These are phyloP conservation scores for Didymella sp. DNA, from an alignment of 2,329 filamentous ascomycete genomes.

Conservation along the genomic window DNA sequence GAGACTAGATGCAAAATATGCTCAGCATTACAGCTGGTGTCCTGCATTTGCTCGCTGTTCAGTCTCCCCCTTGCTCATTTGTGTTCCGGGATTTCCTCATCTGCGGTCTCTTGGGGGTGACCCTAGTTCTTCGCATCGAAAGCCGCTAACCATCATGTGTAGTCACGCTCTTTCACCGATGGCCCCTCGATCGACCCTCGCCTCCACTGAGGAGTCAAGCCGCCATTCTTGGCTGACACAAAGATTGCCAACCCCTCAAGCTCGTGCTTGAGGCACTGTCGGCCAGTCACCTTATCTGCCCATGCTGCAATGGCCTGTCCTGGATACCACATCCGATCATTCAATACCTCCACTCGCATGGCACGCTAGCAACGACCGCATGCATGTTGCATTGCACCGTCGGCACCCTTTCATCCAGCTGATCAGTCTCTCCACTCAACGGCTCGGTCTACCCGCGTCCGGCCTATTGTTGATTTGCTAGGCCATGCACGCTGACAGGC, in stretches of 20 bases:
- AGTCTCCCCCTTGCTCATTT: conserved; percentile 24
- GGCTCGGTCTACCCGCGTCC: conserved; percentile 48
- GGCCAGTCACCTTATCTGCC: conserved; percentile 59
- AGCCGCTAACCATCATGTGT: conserved; percentile 48
- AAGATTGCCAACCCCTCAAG: conserved; percentile 37
- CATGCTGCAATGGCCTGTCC: conserved; percentile 50
- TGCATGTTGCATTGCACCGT: conserved; percentile 50
- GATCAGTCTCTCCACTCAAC: conserved; percentile 50
- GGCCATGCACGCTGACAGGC: conserved; percentile 53
- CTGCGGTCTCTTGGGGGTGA: conserved; percentile 26
- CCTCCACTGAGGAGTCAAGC: conserved; percentile 35
- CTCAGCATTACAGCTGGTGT: conserved; percentile 30
- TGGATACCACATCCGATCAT: conserved; percentile 47
- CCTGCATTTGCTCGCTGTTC: conserved; percentile 22
- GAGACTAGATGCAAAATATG: conserved; percentile 24
- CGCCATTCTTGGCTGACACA: conserved; percentile 44
- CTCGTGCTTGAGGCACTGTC: conserved; percentile 44
- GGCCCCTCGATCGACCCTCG: conserved; percentile 32
- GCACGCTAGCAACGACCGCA: conserved; percentile 46
- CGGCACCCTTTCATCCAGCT: conserved; percentile 47
- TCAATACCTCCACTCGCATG: conserved; percentile 44
- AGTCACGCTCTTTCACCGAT: conserved; percentile 42
- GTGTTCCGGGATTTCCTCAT: conserved; percentile 5
- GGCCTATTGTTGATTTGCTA: conserved; percentile 52
- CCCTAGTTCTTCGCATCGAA: conserved; percentile 33